Percentiles rank a stretch among this genome's conserved stretches.
Evolutionary conservation across 75 land plant genomes (phyloP).

Genomic region (Pseudotsuga menziesii): DNA sequence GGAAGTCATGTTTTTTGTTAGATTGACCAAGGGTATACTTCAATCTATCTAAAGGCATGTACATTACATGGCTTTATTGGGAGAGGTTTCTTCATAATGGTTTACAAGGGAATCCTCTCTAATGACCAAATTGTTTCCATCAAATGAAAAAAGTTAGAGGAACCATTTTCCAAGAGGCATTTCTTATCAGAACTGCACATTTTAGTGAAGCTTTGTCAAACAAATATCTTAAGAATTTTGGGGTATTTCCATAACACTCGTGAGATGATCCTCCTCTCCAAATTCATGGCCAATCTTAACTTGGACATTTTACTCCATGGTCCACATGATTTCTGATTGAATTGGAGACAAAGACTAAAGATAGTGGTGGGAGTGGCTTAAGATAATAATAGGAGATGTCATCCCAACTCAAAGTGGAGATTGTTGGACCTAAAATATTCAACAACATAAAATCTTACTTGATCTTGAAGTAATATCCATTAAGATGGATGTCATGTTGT

Average conservation of each 20-base stretch:
- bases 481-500: too few relatives aligned
- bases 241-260: conserved; percentile 58
- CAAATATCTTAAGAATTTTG: conserved; percentile 53
- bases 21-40: too few relatives aligned
- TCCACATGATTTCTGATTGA: conserved; percentile 9
- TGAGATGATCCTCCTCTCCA: conserved; percentile 49
- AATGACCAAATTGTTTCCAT: conserved; percentile 51
- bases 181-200: conserved; percentile 19
- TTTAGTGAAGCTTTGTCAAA: conserved; percentile 56
- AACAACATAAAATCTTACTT: too few relatives aligned
- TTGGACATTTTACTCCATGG: conserved; percentile 32
- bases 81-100: neutral
- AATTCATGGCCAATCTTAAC: conserved; percentile 58
- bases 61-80: too few relatives aligned
- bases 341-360: conserved; percentile 44
- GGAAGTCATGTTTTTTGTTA: too few relatives aligned
- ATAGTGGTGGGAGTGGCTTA: conserved; percentile 45
- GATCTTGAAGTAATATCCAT: too few relatives aligned
- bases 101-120: conserved; percentile 41
- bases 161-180: conserved; percentile 6
- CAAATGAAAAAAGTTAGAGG: conserved; percentile 41
- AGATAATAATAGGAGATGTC: too few relatives aligned
- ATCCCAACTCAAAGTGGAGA: too few relatives aligned
- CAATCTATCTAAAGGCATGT: too few relatives aligned
- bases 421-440: too few relatives aligned